Conservation (phyloP, 352 stramenopile genomes). For the Globisporangium acanthophoron region DNA sequence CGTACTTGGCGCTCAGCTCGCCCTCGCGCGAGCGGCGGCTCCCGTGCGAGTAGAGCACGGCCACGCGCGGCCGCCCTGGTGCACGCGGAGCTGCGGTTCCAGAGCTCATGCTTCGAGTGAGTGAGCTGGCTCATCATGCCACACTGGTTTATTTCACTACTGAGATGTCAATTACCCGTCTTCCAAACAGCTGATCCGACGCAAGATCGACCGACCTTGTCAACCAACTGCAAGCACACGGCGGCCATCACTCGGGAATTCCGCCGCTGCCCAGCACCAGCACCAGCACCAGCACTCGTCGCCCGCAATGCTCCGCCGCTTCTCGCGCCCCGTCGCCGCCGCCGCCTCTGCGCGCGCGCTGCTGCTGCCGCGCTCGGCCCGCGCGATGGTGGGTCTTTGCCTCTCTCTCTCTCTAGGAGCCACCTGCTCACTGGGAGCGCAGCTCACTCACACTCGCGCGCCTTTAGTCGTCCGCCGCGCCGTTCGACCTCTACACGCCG, state of each 20-base stretch:
- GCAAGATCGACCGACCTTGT: too few species aligned
- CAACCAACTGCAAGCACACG: too few species aligned
- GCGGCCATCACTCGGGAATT: neutral
- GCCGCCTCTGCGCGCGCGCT: constrained; percentile 7
- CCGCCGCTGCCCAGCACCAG: neutral
- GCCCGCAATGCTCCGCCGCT: constrained; percentile 9
- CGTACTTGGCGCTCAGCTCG: constrained; percentile 52
- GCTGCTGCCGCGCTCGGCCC: constrained; percentile 2
- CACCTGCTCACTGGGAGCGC: neutral
- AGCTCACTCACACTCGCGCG: constrained; percentile 1
- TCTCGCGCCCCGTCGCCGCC: constrained; percentile 21
- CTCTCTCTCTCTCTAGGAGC: neutral
- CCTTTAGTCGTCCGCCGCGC: constrained; percentile 7
- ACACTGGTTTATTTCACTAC: too few species aligned
- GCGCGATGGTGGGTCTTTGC: constrained; percentile 2
- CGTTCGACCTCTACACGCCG: constrained; percentile 82
- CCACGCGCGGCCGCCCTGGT: constrained; percentile 28
- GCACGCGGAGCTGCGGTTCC: neutral
- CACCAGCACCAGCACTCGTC: neutral
- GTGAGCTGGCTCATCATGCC: too few species aligned
- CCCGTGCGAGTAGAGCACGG: constrained; percentile 46
- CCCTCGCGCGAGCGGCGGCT: constrained; percentile 49
- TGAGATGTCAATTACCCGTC: neutral
- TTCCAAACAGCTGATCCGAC: too few species aligned
- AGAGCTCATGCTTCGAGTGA: too few species aligned